Evolutionary conservation across 2,329 filamentous ascomycete genomes (phyloP), one percentile per base, ranked within the genome.

Genomic region (Hyphodiscus sp.): DNA sequence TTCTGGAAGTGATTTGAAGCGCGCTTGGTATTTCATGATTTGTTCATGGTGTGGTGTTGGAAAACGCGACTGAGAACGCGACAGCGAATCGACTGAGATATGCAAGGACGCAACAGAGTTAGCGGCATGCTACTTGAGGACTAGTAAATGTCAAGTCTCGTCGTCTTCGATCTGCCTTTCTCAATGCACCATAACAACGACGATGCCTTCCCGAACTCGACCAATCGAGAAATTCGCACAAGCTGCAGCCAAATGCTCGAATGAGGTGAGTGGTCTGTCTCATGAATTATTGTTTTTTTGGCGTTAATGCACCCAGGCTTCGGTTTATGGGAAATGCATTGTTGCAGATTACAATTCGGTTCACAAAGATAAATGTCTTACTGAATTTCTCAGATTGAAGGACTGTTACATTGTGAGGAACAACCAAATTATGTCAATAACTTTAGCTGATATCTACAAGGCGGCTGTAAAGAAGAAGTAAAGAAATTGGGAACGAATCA

Each of bases 281-380:
- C 46, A 15, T 19, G 2, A 4, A 26, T 46, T 20, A 38, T 20
- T 26, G 16, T 15, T n/a, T 19, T 33, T 33, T 26, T 49, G 18
- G 48, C 23, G 47, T 50, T 51, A 16, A 55, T 47, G 10, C 45
- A 47, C 20, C 23, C 58, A 97, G 92, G 87, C 89, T 50, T 78
- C 89, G 2, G 76, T 81, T 13, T 99, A 97, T 67, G 94, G 92
- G 61, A 91, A 91, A 76, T 99, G 94, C 69, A 85, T 99, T 59
- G 80, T 92, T 49, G 82, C 83, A 41, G 92, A 97, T 67, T 97
- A 95, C 72, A 92, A 92, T 67, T 82, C 90, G 3, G 82, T 96
- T 2, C 81, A 91, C 63, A 95, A 95, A 68, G 89, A 96, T 67
- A 94, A 94, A 76, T 99, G 94, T 67, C 77, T 79, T 4, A 83